Evolutionary conservation across 306 rosid species (phyloP), one percentile per base, ranked within the genome.

Genomic region (Vigna hirtella): DNA sequence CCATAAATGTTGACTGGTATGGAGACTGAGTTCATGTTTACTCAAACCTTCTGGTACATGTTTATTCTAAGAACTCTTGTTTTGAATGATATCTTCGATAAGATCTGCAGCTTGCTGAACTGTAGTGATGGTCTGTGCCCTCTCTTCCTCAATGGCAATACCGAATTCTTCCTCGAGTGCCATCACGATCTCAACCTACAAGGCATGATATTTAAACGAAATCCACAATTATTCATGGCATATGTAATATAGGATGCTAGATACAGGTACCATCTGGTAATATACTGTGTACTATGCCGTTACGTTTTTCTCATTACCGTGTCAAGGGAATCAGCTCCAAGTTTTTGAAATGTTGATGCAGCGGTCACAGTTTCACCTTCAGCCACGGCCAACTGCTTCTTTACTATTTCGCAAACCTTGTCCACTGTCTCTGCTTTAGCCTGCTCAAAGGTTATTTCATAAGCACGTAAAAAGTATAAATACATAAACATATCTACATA

Each of bases 321-420:
- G 83, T 91, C 92, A 20, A 88, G 92, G 59, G 97, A 91, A 80
- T 91, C 92, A 70, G 94, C 94, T 78, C 97, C 97, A 63, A 91
- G 92, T 2, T 83, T 78, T n/a, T 85, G 5, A 81, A 91, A 88
- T 50, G 78, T 88, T 9, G 94, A 88, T 79, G 78, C 76, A 15
- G 87, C 89, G 22, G 70, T 52, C 36, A 49, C 30, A 9, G 86
- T 12, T 24, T 83, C 86, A 74, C 42, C 17, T 0, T 85, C 81
- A 4, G 88, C 34, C 49, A 91, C 30, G 43, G 91, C 94, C 76
- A 91, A 81, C 77, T 91, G 93, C 85, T 90, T 86, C 87, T 77
- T 90, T 72, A 88, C 90, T 75, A 88, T 85, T 6, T 9, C 15
- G 53, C 90, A 85, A 51, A 89, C 97, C 89, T 84, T 85, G 7